A percentile compares a stretch with the other conserved stretches of the same genome.
phyloP scores from a whole-genome alignment of 176 grass and related monocot species.

The Cenchrus fungigraminus region DNA sequence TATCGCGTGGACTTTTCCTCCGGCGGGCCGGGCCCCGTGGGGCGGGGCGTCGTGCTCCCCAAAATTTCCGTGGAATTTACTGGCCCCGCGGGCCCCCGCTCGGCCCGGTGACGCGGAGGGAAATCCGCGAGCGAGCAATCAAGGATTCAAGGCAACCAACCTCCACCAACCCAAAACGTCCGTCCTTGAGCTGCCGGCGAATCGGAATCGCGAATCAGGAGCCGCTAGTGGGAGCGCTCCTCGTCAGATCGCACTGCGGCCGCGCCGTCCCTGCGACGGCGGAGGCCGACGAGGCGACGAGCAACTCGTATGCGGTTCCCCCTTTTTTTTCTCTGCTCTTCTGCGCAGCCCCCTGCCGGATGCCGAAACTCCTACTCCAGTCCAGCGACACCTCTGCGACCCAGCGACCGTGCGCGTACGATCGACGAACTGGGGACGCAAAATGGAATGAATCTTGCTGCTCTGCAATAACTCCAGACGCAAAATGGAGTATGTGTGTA shows the following conservation, averaged over 20 bases:
- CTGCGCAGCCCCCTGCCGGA: not conserved
- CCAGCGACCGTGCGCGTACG: not conserved
- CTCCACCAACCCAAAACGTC: not conserved
- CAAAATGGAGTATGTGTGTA: too few relatives aligned
- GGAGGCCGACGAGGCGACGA: not conserved
- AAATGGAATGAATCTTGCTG: too few relatives aligned
- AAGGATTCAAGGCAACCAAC: not conserved
- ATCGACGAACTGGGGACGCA: too few relatives aligned
- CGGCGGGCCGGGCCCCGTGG: not conserved
- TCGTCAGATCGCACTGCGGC: slow-evolving; percentile 15
- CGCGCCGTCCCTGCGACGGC: not conserved
- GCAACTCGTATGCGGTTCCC: not conserved
- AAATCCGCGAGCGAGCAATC: slow-evolving; percentile 5
- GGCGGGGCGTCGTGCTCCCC: not conserved
- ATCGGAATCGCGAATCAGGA: not conserved
- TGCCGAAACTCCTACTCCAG: not conserved
- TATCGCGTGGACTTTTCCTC: slow-evolving; percentile 6
- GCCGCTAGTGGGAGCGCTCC: not conserved
- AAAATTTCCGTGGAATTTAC: not conserved
- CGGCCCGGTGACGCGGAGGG: not conserved
- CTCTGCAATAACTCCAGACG: too few relatives aligned
- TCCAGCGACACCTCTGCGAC: not conserved
- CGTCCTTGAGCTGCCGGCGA: not conserved
- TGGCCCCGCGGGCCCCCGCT: not conserved
- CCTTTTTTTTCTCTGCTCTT: not conserved